A percentile compares a stretch with the other conserved stretches of the same genome.
Conservation (phyloP, 768 basidiomycete species). For the Suillus sp. region DNA sequence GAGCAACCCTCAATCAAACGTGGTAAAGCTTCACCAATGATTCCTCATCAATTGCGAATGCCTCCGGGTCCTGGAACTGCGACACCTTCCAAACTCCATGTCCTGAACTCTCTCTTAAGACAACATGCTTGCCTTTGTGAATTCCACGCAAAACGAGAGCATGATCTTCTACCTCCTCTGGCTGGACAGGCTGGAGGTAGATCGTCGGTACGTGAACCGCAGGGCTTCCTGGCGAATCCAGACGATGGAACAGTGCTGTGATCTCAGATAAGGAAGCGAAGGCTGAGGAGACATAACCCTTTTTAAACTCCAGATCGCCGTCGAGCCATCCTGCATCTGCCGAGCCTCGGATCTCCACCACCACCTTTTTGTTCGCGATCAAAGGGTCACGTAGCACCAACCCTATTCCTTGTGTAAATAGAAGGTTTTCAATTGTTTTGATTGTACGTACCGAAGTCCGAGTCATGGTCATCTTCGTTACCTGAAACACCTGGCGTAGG, state of each 20-base stretch:
- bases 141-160: conserved; percentile 52
- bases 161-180: conserved; percentile 43
- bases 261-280: conserved; percentile 32
- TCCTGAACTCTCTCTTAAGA: conserved; percentile 43
- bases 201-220: conserved; percentile 41
- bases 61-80: conserved; percentile 17
- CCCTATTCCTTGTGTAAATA: conserved; percentile 33
- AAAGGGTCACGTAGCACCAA: conserved; percentile 30
- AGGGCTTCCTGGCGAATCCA: conserved; percentile 36
- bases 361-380: conserved; percentile 31
- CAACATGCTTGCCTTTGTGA: conserved; percentile 45
- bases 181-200: conserved; percentile 45
- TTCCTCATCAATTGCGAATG: conserved; percentile 20
- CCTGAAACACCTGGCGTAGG: conserved; percentile 33
- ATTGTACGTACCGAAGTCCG: conserved; percentile 3
- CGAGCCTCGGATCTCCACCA: conserved; percentile 33
- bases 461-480: conserved; percentile 31
- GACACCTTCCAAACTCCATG: conserved; percentile 28
- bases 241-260: conserved; percentile 30
- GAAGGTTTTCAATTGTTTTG: background rate
- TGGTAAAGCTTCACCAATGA: conserved; percentile 30
- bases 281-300: conserved; percentile 31
- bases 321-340: conserved; percentile 25
- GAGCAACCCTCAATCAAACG: conserved; percentile 1
- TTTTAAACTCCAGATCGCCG: conserved; percentile 31